Evolutionary conservation across 1,139 yeast species (phyloP).

Genomic region (Debaryomycetaceae sp.): DNA sequence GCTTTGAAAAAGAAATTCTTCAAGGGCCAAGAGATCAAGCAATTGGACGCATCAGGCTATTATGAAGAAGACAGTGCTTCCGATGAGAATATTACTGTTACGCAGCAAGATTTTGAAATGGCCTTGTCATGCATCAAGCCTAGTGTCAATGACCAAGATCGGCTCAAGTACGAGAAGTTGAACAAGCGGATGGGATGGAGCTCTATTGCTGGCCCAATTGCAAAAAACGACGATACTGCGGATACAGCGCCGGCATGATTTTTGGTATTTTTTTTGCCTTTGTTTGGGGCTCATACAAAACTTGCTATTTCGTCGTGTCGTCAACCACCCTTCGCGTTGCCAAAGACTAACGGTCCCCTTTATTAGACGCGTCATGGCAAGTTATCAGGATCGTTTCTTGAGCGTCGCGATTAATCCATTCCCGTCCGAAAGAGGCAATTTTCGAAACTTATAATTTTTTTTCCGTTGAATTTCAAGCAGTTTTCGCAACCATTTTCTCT

Average conservation of each 20-base stretch:
- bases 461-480: too few species aligned
- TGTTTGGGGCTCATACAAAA: neutral
- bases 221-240: conserved; percentile 1
- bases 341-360: too few species aligned
- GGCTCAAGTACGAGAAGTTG: conserved; percentile 60
- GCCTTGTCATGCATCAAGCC: conserved; percentile 78
- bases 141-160: conserved; percentile 81
- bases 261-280: neutral
- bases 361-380: too few species aligned
- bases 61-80: conserved; percentile 16
- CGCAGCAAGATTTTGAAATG: conserved; percentile 50
- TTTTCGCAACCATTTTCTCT: too few species aligned
- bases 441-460: too few species aligned
- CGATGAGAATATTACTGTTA: conserved; percentile 43
- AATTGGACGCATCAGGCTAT: conserved; percentile 36
- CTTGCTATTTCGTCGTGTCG: too few species aligned
- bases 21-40: conserved; percentile 35
- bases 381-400: too few species aligned
- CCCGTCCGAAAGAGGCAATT: too few species aligned
- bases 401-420: too few species aligned
- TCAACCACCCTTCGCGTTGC: too few species aligned
- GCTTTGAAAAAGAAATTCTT: conserved; percentile 71
- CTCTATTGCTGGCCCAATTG: conserved; percentile 13
- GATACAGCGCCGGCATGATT: conserved; percentile 1
- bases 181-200: conserved; percentile 54